Base-by-base conservation (phyloP, 73 alveolate genomes). In the Paramecium octaurelia region DNA sequence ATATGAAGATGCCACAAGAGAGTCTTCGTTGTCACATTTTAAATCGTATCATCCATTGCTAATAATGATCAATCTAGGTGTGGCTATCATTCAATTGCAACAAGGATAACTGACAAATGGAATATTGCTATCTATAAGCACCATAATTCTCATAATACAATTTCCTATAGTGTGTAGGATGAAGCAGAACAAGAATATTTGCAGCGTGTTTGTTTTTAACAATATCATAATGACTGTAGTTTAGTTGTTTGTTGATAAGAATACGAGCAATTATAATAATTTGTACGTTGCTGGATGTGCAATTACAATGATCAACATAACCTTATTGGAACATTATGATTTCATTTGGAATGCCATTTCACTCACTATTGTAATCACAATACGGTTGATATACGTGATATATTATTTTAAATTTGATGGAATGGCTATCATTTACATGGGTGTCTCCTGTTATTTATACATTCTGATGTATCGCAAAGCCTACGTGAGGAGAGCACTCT, bases 271-370 rank as follows among this genome's bases (percentile, higher is more conserved):
- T 31, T 27, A 64, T 12, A 64, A 64, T 14, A 64, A 27, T 34
- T 24, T 31, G 31, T 64, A 64, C 35, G 84, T 64, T 12, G 27
- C 42, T 9, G 84, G 50, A 27, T 64, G 84, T 64, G 50, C 2
- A 10, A 64, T 64, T 8, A 64, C 84, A 23, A 12, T 64, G 24
- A 24, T 64, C 10, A 64, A 64, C 4, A 64, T 64, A 27, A 64
- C 84, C 1, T 64, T 64, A 34, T 64, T 64, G 27, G 84, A 64
- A 64, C 84, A 64, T 64, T 64, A 64, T 34, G 84, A 64, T 64
- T 64, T 64, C 12, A 34, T 64, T 27, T 64, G 84, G 84, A 64
- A 64, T 27, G 50, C 50, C 8, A 12, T 64, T 34, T 31, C 84
- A 27, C 48, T 64, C 3, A 64, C 84, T 27, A 64, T 64, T 27